These are phyloP conservation scores for Alternaria hordeiaustralica DNA, from an alignment of 2,329 filamentous ascomycete genomes.

Conservation along the genomic window DNA sequence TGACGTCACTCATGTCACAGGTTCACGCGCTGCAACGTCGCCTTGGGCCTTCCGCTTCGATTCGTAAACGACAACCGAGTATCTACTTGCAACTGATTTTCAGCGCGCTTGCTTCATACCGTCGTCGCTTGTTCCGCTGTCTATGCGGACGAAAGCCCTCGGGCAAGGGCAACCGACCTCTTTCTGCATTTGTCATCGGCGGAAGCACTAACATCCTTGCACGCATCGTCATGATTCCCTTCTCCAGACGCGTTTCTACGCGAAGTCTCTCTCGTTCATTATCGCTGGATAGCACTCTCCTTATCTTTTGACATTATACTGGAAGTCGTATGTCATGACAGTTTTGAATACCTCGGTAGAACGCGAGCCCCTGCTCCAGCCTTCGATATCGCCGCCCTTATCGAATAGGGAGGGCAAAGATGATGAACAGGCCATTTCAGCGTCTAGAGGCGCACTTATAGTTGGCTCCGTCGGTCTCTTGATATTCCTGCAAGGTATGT, in stretches of 20 bases:
- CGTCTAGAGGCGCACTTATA: conserved; percentile 50
- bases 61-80: neutral
- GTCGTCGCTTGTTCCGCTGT: neutral
- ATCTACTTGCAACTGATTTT: neutral
- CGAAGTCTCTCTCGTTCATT: neutral
- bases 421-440: conserved; percentile 30
- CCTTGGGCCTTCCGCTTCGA: neutral
- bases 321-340: conserved; percentile 17
- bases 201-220: conserved; percentile 11
- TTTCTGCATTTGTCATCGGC: conserved; percentile 33
- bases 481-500: conserved; percentile 65
- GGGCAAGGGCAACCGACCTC: conserved; percentile 6
- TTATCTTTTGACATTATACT: neutral
- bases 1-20: conserved; percentile 29
- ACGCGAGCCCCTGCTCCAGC: conserved; percentile 36
- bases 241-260: conserved; percentile 2
- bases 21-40: conserved; percentile 7
- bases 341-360: conserved; percentile 24
- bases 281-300: neutral
- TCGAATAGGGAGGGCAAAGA: conserved; percentile 29
- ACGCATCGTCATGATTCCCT: conserved; percentile 17
- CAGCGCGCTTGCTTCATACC: neutral
- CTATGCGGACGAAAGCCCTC: conserved; percentile 20
- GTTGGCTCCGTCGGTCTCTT: conserved; percentile 62
- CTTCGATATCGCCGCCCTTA: conserved; percentile 23